Evolutionary conservation across 305 asterid genomes (phyloP).

Genomic region (Solanum hybrid): DNA sequence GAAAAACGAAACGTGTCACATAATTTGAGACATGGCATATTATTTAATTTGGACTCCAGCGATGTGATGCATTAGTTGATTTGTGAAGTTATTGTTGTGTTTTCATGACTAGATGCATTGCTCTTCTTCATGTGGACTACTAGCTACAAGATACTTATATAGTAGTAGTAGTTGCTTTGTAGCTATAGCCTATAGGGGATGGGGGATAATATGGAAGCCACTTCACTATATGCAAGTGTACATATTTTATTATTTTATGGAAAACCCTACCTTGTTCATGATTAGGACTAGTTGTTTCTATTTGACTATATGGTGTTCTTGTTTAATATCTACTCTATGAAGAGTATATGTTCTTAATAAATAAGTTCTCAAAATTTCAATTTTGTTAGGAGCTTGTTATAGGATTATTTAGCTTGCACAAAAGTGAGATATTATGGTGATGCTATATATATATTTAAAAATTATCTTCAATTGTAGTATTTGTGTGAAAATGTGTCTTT

Average conservation of each 20-base stretch:
- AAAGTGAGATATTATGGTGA: background rate
- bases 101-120: slow-evolving; percentile 27
- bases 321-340: background rate
- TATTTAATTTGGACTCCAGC: background rate
- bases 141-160: background rate
- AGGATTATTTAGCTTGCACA: background rate
- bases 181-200: background rate
- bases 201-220: background rate
- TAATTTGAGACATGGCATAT: no score
- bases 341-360: background rate
- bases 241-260: background rate
- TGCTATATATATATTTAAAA: no score
- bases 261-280: background rate
- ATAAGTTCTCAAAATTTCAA: background rate
- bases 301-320: background rate
- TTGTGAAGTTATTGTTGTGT: slow-evolving; percentile 3
- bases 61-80: slow-evolving; percentile 30
- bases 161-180: background rate
- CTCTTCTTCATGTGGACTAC: slow-evolving; percentile 15
- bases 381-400: background rate
- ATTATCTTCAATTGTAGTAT: background rate
- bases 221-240: background rate
- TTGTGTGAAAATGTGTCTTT: background rate
- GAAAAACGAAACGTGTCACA: no score
- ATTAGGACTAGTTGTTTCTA: background rate